Base-by-base conservation (phyloP, 2,329 filamentous ascomycete genomes). In the Lomentospora prolificans region DNA sequence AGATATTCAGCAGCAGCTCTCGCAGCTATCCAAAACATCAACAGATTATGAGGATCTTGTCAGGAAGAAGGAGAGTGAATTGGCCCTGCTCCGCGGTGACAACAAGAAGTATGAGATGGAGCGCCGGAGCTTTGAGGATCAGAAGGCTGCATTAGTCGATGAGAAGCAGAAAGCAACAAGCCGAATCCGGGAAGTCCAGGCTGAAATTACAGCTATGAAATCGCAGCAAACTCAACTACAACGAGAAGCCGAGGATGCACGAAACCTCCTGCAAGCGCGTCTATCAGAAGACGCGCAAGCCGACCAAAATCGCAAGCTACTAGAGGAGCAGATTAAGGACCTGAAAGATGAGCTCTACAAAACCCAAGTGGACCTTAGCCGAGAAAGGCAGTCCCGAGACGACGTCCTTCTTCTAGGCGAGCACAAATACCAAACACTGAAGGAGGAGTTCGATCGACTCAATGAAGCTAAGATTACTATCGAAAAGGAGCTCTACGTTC, bases 391-490 rank as follows among this genome's bases (percentile, higher is more conserved):
- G 69, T 97, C 92, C 14, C 83, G 94, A 57, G 92, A 96, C 61
- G 94, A 99, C 65, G 90, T 96, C 25, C 85, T 92, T 60, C 82
- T 95, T 62, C 85, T 97, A 57, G 85, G 89, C 3, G 90, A 96
- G 62, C 91, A 96, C 71, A 95, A 94, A 67, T 89, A 86, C 63
- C 78, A 87, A 48, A 82, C 86, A 53, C 76, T 99, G 58, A 86
- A 91, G 66, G 85, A 91, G 25, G 90, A 97, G 61, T 95, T 85
- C 62, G 86, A 95, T 52, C 81, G 83, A 31, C 77, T 97, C 31
- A 96, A 96, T 63, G 90, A 96, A 60, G 86, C 90, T 27, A 99
- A 99, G 70, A 96, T 96, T 64, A 95, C 85, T 50, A 96, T 99
- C 60, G 92, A 99, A 70, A 97, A 96, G 69, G 92, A 97, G 70